Base-by-base conservation (phyloP, 2,329 filamentous ascomycete species). In the Fusarium algeriense region DNA sequence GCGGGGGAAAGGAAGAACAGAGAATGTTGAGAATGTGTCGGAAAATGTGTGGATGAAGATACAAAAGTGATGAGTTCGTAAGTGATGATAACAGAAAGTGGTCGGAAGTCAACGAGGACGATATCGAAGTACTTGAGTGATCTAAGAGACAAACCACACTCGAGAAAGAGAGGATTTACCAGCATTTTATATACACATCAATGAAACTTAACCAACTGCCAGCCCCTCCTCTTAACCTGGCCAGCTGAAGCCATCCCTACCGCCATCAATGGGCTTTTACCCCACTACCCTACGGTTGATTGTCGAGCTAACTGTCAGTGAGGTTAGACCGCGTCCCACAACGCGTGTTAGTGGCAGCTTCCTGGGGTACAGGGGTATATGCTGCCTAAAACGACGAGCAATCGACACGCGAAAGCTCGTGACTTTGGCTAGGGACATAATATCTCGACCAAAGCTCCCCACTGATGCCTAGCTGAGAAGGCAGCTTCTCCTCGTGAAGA, bases 381-480 rank as follows among this genome's bases (percentile, higher is more conserved):
- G 69, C 74, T 76, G 75, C 75, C 75, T 77, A 54, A 60, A 75
- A 38, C 35, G 34, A 56, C 54, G 30, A 50, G 50, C 46, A 45
- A 54, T n/a, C 43, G 58, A 49, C 32, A 73, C 73, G 63, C 75
- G 75, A 76, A 75, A 74, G 52, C 75, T 63, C 70, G 67, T 76
- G 72, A 77, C 64, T 58, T 49, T 48, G 41, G 23, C n/a, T 28
- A 30, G 10, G 30, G 8, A 30, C 30, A 30, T 30, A 32, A 43
- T 13, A 56, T 37, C 45, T 50, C 30, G 23, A 55, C 28, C 32
- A 23, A 45, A 41, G 48, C 9, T 48, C 14, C 37, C 62, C 35
- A 52, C 72, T 77, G 73, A 64, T 77, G 75, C 75, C 75, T 77
- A 60, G 63, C 55, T 50, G 32, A 41, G 34, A 50, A 41, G 30